Percentiles rank a stretch among this genome's conserved stretches.
Conservation (phyloP, 1,284 basidiomycete species). For the Moesziomyces parantarcticus region DNA sequence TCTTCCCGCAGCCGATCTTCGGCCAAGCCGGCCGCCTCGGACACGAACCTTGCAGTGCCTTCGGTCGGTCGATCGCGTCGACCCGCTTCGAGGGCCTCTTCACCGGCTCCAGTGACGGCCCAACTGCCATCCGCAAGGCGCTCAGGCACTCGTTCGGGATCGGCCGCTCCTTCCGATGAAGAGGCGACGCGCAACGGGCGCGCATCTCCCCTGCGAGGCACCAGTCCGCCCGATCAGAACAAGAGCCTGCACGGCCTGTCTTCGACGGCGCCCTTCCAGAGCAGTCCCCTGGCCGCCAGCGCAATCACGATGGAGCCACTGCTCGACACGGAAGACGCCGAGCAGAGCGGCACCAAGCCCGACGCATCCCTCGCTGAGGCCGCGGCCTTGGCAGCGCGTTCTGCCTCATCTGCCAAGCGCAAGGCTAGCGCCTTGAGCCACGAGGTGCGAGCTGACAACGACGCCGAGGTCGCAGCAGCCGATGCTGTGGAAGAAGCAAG, state of each 20-base stretch:
- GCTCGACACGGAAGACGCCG: slow-evolving; percentile 39
- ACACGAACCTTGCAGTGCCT: slow-evolving; percentile 27
- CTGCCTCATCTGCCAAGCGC: slow-evolving; percentile 24
- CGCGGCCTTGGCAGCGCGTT: slow-evolving; percentile 6
- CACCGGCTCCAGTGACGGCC: slow-evolving; percentile 31
- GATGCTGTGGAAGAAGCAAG: slow-evolving; percentile 23
- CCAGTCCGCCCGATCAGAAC: slow-evolving; percentile 37
- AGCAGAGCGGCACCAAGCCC: slow-evolving; percentile 3
- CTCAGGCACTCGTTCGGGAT: slow-evolving; percentile 26
- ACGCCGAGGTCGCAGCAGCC: not conserved
- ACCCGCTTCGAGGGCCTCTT: slow-evolving; percentile 40
- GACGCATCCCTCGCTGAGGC: slow-evolving; percentile 3
- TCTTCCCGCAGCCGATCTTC: slow-evolving; percentile 33
- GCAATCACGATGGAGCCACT: slow-evolving; percentile 50
- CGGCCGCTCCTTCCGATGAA: slow-evolving; percentile 27
- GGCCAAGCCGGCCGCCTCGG: slow-evolving; percentile 23
- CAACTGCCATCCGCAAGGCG: slow-evolving; percentile 20
- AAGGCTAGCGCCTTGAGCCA: slow-evolving; percentile 49
- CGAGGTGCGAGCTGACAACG: slow-evolving; percentile 28
- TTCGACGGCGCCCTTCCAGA: slow-evolving; percentile 48
- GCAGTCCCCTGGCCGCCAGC: slow-evolving; percentile 46
- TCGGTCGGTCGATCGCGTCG: slow-evolving; percentile 40
- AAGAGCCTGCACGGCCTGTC: slow-evolving; percentile 38
- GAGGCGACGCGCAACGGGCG: slow-evolving; percentile 11
- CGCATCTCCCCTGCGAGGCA: slow-evolving; percentile 27